Percentiles rank a stretch among this genome's conserved stretches.
Conservation (phyloP, 768 basidiomycete genomes). For the Tulasnella sp. region DNA sequence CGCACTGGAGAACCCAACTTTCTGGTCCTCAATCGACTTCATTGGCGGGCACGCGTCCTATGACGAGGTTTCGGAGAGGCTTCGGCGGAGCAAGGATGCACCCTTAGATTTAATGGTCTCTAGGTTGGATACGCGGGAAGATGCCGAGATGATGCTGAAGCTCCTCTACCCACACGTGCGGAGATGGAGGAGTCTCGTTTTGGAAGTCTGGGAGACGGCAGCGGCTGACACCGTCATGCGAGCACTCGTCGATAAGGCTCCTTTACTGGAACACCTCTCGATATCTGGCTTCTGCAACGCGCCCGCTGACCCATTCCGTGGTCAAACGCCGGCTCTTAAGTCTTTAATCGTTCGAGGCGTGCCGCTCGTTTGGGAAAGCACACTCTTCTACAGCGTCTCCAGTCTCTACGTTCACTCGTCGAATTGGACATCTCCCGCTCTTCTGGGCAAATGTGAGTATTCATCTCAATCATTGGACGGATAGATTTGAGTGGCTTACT, state of each 20-base stretch:
- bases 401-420: constrained; percentile 4
- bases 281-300: background rate
- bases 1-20: background rate
- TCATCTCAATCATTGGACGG: background rate
- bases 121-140: background rate
- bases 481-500: background rate
- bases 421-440: background rate
- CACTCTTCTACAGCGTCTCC: background rate
- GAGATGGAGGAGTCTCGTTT: constrained; percentile 7
- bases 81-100: background rate
- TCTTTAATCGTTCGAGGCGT: background rate
- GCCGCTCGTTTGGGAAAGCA: constrained; percentile 3
- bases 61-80: constrained; percentile 1
- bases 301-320: background rate
- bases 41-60: background rate
- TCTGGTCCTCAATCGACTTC: background rate
- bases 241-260: background rate
- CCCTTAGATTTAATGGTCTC: constrained; percentile 2
- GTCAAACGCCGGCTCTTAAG: background rate
- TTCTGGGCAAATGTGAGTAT: constrained; percentile 4
- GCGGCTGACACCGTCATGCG: background rate
- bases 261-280: background rate
- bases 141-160: background rate
- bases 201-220: background rate
- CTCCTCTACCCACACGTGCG: constrained; percentile 5